Evolutionary conservation across 768 basidiomycete species (phyloP).

Genomic region (Boletus tomentosulus): DNA sequence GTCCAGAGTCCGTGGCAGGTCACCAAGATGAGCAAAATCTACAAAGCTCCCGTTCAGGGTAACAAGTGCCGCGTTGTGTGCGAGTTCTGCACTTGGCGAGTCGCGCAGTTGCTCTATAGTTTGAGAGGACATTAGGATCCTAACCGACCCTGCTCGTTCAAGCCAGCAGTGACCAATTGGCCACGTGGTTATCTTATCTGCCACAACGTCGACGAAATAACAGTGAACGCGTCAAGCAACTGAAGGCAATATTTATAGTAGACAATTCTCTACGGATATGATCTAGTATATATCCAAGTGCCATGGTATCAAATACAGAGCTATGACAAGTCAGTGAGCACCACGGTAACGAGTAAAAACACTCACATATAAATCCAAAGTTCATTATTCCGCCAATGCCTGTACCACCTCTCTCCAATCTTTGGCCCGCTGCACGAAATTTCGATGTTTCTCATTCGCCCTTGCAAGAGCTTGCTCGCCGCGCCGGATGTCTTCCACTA

Average conservation of each 20-base stretch:
- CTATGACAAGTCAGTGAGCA: background rate
- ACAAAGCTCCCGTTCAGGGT: conserved; percentile 45
- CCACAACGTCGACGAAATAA: background rate
- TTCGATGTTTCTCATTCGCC: conserved; percentile 39
- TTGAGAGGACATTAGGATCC: conserved; percentile 34
- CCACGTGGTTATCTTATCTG: conserved; percentile 28
- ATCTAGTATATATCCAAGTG: background rate
- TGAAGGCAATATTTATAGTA: too few species aligned
- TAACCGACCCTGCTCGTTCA: background rate
- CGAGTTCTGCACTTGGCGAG: conserved; percentile 44
- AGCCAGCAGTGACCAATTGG: background rate
- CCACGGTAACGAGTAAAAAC: background rate
- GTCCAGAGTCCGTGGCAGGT: conserved; percentile 41
- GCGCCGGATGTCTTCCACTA: conserved; percentile 43
- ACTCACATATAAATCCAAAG: background rate
- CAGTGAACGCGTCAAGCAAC: too few species aligned
- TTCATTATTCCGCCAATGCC: conserved; percentile 1
- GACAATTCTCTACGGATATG: background rate
- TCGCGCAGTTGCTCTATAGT: conserved; percentile 47
- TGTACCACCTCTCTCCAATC: conserved; percentile 60
- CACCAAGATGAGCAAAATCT: conserved; percentile 48
- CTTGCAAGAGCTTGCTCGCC: conserved; percentile 38
- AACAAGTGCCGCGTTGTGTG: conserved; percentile 31
- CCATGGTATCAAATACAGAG: background rate
- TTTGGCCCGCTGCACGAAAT: conserved; percentile 48